These are phyloP conservation scores for Pestalotiopsis sp. DNA, from an alignment of 2,329 filamentous ascomycete genomes.

Conservation along the genomic window DNA sequence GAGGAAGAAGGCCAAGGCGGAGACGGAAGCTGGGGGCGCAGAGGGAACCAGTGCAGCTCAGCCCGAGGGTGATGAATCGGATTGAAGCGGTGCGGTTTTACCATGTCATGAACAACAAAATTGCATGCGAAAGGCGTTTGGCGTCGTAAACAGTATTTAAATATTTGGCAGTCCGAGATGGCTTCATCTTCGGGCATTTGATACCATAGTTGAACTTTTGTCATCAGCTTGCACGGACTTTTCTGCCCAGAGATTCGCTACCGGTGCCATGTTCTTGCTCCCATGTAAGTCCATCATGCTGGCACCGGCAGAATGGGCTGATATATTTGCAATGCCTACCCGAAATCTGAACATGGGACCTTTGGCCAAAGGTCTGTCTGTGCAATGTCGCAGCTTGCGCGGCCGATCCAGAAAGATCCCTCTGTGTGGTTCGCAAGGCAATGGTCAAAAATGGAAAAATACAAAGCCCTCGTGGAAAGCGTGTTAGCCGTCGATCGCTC, in stretches of 20 bases:
- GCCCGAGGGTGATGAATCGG: slow-evolving; percentile 4
- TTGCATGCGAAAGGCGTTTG: slow-evolving; percentile 7
- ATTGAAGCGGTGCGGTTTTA: background rate
- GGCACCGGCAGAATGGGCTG: too few species aligned
- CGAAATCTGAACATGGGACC: background rate
- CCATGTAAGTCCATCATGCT: too few species aligned
- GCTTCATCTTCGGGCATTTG: background rate
- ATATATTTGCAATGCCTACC: background rate
- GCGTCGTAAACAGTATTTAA: background rate
- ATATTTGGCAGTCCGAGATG: background rate
- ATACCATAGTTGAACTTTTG: slow-evolving; percentile 7
- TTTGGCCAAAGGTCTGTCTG: background rate
- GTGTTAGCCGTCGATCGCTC: background rate
- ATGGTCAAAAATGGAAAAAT: background rate
- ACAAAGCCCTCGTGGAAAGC: background rate
- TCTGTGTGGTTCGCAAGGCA: background rate
- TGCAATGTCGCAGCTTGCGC: background rate
- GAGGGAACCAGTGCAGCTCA: slow-evolving; percentile 11
- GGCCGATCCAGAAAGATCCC: background rate
- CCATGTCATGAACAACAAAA: background rate
- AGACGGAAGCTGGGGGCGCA: background rate
- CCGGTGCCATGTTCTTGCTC: too few species aligned
- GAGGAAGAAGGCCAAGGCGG: slow-evolving; percentile 37
- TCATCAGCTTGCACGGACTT: background rate
- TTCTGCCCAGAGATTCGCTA: background rate